Base-by-base conservation (phyloP, 345 rosid species). In the Eutrema heterophyllum region DNA sequence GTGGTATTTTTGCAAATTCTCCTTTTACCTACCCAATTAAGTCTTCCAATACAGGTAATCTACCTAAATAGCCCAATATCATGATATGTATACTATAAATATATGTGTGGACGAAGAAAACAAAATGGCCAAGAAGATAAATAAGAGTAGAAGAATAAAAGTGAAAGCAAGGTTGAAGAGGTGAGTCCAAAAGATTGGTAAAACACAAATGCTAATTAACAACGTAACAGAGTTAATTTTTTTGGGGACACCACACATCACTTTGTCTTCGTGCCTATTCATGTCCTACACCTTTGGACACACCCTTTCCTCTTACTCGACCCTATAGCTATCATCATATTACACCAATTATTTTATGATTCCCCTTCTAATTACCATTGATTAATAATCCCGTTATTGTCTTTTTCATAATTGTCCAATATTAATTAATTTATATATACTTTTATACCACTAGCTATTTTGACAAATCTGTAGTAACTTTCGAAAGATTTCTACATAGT, bases 151-250 rank as follows among this genome's bases (percentile, higher is more conserved):
- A 12, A 21, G n/a, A 2, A 35, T 16, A 35, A 10, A 18, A 0
- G 27, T 30, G 38, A 33, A 64, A 24, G 30, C 54, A 64, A 36
- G 50, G 41, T 3, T 16, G 16, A 60, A 13, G 49, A 60, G 11
- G 21, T n/a, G 15, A 40, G 65, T 46, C 71, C 66, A 64, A 58
- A 39, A 24, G 27, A 36, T 48, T 66, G 55, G 51, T 65, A 64
- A 73, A 44, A 54, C 57, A 73, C 71, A 73, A 72, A 62, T 64
- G 72, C 70, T 53, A 21, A 21, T 21, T 53, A 64, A 64, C 38
- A 64, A 63, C 24, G 24, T 21, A 1, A 21, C 72, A 65, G 11
- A 44, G 32, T 49, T 4, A 48, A 13, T 24, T 55, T 21, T 21
- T 54, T 36, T 24, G 57, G 71, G 16, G 71, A 56, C 77, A 70